Evolutionary conservation across 768 basidiomycete species (phyloP).

Genomic region (Amanita molliuscula): DNA sequence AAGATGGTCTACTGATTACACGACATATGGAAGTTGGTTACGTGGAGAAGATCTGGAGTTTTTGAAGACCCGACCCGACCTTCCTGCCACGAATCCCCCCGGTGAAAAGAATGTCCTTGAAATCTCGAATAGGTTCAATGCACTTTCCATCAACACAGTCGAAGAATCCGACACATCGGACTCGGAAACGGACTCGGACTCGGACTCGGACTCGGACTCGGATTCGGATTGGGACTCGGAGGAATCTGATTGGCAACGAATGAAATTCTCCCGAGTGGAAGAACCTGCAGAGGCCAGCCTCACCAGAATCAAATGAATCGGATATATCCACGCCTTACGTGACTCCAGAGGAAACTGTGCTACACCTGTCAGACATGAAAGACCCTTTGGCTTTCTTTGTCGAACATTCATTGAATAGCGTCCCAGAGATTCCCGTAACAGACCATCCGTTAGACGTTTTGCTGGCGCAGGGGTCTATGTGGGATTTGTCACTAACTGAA

Average conservation of each 20-base stretch:
- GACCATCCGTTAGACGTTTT: conserved; percentile 28
- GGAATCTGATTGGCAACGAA: conserved; percentile 5
- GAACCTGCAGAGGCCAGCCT: not conserved
- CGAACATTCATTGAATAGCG: conserved; percentile 20
- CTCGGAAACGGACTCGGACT: not conserved
- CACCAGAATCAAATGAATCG: not conserved
- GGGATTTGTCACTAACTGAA: conserved; percentile 44
- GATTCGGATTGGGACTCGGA: conserved; percentile 5
- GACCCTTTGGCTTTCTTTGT: conserved; percentile 23
- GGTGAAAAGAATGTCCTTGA: not conserved
- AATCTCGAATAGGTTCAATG: not conserved
- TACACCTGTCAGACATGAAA: not conserved
- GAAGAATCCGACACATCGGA: not conserved
- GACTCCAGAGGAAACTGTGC: not conserved
- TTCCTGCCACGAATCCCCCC: not conserved
- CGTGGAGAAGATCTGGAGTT: conserved; percentile 37
- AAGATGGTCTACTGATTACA: conserved; percentile 14
- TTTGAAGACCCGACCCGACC: conserved; percentile 16
- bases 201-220: not conserved
- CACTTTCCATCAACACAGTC: not conserved
- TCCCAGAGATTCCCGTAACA: conserved; percentile 28
- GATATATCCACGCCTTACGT: not conserved
- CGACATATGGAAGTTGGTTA: conserved; percentile 44
- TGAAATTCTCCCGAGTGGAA: not conserved
- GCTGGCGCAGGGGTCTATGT: conserved; percentile 29